phyloP scores from a whole-genome alignment of 2,329 filamentous ascomycete species.

The Colletotrichum graminicola region DNA sequence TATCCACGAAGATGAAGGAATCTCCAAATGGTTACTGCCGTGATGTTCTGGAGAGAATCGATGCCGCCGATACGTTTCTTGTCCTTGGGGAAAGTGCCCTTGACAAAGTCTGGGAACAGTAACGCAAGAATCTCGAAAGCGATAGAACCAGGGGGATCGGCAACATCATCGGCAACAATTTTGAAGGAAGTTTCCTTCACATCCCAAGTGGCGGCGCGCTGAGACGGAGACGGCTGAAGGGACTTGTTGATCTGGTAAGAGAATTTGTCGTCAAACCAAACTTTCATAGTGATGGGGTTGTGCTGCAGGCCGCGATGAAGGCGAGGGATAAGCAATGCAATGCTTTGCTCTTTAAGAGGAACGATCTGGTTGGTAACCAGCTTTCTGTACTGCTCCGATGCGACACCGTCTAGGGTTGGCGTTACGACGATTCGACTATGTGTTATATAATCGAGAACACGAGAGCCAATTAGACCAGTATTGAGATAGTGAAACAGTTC shows the following conservation, averaged over 20 bases:
- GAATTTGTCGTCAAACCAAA: conserved; percentile 84
- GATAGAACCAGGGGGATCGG: conserved; percentile 59
- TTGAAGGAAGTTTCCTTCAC: conserved; percentile 71
- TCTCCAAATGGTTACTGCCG: conserved; percentile 83
- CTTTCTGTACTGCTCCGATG: conserved; percentile 82
- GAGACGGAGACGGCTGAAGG: conserved; percentile 61
- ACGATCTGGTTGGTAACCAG: conserved; percentile 82
- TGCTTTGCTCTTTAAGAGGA: conserved; percentile 79
- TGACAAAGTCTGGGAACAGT: conserved; percentile 76
- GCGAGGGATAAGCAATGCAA: conserved; percentile 82
- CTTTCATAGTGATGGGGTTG: conserved; percentile 80
- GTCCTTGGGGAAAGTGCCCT: conserved; percentile 74
- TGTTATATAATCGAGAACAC: conserved; percentile 85
- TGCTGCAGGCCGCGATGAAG: conserved; percentile 87
- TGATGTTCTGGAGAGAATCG: conserved; percentile 73
- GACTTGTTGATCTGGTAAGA: conserved; percentile 73
- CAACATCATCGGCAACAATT: conserved; percentile 59
- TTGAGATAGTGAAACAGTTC: conserved; percentile 94
- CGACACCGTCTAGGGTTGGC: conserved; percentile 87
- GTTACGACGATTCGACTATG: conserved; percentile 82
- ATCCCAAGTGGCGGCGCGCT: conserved; percentile 74
- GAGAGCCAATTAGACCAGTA: conserved; percentile 81
- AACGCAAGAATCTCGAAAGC: conserved; percentile 76
- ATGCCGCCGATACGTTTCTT: conserved; percentile 71
- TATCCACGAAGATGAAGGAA: conserved; percentile 93